phyloP scores from a whole-genome alignment of 1,284 basidiomycete genomes.

The Microbotryum lychnidis-dioicae region DNA sequence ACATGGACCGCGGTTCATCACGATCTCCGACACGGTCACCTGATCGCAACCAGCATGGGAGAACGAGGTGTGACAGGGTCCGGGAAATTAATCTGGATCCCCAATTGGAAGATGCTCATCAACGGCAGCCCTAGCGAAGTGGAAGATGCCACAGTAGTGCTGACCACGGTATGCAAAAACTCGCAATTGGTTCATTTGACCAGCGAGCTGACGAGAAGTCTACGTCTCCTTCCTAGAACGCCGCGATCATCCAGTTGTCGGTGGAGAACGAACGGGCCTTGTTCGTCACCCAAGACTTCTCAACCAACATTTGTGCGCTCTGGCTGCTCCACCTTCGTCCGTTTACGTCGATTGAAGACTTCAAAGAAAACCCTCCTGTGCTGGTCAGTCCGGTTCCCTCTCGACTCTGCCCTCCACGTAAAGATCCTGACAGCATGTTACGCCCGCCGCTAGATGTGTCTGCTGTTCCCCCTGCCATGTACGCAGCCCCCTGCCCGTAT shows the following conservation, averaged over 20 bases:
- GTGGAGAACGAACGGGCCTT: constrained; percentile 7
- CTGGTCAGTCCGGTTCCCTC: background rate
- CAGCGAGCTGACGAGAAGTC: too few species aligned
- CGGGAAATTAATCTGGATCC: constrained; percentile 3
- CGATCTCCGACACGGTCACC: background rate
- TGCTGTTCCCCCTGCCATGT: background rate
- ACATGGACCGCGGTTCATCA: constrained; percentile 1
- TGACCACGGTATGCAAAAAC: background rate
- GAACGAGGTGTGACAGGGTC: background rate
- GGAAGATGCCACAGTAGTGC: background rate
- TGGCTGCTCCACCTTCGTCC: background rate
- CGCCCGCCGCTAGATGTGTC: background rate
- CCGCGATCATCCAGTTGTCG: background rate
- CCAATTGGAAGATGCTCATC: background rate
- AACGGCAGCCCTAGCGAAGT: background rate
- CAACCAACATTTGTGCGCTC: background rate
- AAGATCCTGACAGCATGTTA: background rate
- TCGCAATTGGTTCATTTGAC: too few species aligned
- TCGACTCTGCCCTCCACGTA: background rate
- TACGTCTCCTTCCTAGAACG: background rate
- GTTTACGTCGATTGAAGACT: background rate
- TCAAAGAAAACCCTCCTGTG: background rate
- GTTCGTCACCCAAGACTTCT: background rate
- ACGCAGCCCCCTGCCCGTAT: background rate
- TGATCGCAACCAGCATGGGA: background rate